phyloP scores from a whole-genome alignment of 768 basidiomycete genomes.

The Amyloporia xantha region DNA sequence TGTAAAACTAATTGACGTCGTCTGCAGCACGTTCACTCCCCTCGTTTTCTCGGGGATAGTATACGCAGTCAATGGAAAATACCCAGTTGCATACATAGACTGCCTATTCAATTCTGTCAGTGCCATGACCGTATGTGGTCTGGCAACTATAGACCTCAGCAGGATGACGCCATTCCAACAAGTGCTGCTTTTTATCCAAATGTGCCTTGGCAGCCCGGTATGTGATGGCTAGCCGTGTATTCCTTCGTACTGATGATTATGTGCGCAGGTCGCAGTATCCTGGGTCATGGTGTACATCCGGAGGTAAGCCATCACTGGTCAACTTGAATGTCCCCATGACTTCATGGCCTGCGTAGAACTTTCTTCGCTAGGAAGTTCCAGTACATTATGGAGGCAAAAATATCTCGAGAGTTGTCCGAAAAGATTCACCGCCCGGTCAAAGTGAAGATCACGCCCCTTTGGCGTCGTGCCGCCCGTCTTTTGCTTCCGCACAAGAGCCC shows the following conservation, averaged over 20 bases:
- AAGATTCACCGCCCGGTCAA: constrained; percentile 14
- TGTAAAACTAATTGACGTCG: neutral
- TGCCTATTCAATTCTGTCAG: constrained; percentile 72
- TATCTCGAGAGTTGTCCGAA: constrained; percentile 19
- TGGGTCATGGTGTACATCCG: constrained; percentile 81
- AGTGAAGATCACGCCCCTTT: constrained; percentile 19
- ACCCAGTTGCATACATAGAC: constrained; percentile 69
- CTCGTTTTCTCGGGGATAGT: constrained; percentile 75
- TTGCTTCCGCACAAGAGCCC: neutral
- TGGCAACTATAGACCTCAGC: constrained; percentile 64
- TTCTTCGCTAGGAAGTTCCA: constrained; percentile 69
- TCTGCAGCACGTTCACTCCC: constrained; percentile 63
- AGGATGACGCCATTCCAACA: constrained; percentile 66
- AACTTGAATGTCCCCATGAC: neutral
- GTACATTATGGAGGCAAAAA: constrained; percentile 43
- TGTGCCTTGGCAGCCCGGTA: constrained; percentile 73
- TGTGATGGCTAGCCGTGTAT: no score
- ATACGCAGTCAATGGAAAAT: constrained; percentile 74
- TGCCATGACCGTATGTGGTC: constrained; percentile 75
- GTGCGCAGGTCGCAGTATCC: constrained; percentile 68
- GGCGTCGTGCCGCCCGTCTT: constrained; percentile 6
- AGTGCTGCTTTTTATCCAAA: constrained; percentile 63
- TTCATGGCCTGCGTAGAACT: constrained; percentile 43
- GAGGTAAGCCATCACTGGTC: constrained; percentile 38
- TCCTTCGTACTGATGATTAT: no score